Base-by-base conservation (phyloP, 805 yeast species). In the Lipomyces spencermartinsiae region DNA sequence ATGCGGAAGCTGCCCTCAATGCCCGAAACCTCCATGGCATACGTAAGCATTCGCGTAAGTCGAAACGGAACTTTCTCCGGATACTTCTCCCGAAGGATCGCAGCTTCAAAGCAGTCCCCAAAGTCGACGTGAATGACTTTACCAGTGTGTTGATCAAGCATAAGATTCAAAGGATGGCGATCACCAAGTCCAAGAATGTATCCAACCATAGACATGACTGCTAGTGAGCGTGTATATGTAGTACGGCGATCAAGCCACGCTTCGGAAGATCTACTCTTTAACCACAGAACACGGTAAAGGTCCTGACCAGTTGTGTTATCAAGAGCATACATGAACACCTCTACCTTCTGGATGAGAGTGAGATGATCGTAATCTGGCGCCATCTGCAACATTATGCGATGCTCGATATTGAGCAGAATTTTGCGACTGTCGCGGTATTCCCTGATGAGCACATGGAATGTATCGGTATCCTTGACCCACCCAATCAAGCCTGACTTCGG, bases 61-160 rank as follows among this genome's bases (percentile, higher is more conserved):
- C 99, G 85, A 82, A 95, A 95, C 7, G 99, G 99, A 31, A 95
- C 99, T 78, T 93, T 94, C 76, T 95, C 99, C 0, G 99, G 99
- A 78, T 91, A 96, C 77, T 95, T 95, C 74, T 96, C 99, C 73
- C 99, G 86, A 69, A 95, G 80, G 61, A 94, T 93, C 0, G 99
- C 99, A 1, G 98, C 97, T 78, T 95, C 99, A 76, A 95, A 95
- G 85, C 99, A 95, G 78, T 95, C 99, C 73, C 99, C 99, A 80
- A 94, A 95, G 83, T 95, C 99, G 79, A 95, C 94, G 77, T 95
- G 99, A 51, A 95, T 86, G 62, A 95, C 97, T 76, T 94, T 93
- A 69, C 99, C 99, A 0, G 98, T 92, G 61, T 89, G 86, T 71
- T 97, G 83, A 78, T 94, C 97, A 80, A 95, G 85, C 98, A 95